Conservation (phyloP, 2,329 filamentous ascomycete species). For the Aspergillus intermedius region DNA sequence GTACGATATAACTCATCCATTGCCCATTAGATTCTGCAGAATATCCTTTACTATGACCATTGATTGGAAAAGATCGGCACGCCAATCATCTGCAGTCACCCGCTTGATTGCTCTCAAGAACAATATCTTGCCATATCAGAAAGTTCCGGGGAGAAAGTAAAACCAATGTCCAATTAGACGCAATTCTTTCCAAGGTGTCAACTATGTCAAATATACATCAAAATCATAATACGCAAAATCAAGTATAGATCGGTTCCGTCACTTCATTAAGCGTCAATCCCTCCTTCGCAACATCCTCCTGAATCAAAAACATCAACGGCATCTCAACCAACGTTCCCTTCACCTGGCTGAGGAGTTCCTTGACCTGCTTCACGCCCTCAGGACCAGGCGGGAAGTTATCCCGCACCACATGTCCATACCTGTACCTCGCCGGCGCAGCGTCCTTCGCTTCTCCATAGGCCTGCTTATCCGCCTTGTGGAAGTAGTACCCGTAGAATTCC, state of each 20-base stretch:
- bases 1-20: too few relatives aligned
- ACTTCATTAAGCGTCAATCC: constrained; percentile 66
- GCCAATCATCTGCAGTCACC: too few relatives aligned
- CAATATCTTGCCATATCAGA: too few relatives aligned
- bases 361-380: constrained; percentile 65
- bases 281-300: constrained; percentile 79
- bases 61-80: too few relatives aligned
- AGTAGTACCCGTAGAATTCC: constrained; percentile 57
- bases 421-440: constrained; percentile 50
- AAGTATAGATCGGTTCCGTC: constrained; percentile 68
- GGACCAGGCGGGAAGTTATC: constrained; percentile 60
- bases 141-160: neutral
- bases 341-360: constrained; percentile 60
- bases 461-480: constrained; percentile 39
- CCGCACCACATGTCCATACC: constrained; percentile 81
- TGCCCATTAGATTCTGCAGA: too few relatives aligned
- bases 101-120: neutral
- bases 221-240: constrained; percentile 9
- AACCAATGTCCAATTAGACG: neutral
- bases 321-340: constrained; percentile 77
- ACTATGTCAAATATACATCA: neutral
- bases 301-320: constrained; percentile 79
- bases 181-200: neutral
- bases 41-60: too few relatives aligned
- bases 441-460: constrained; percentile 41